phyloP scores from a whole-genome alignment of 805 yeast genomes.

The Yamadazyma phyllophila region DNA sequence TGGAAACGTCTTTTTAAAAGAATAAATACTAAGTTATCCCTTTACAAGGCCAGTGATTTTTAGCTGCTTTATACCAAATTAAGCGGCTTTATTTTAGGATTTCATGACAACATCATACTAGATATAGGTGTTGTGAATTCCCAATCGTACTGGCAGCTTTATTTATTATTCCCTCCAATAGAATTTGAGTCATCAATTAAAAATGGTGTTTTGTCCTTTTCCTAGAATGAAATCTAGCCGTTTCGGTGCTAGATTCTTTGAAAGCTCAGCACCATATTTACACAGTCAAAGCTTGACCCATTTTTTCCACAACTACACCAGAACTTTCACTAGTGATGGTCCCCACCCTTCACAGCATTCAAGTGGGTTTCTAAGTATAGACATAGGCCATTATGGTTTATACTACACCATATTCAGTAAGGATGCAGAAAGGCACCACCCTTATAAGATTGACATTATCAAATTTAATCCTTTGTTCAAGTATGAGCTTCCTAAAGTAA shows the following conservation, averaged over 20 bases:
- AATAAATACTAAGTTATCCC: conserved; percentile 2
- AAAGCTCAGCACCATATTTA: conserved; percentile 12
- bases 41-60: neutral
- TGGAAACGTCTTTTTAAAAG: neutral
- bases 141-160: neutral
- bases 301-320: conserved; percentile 10
- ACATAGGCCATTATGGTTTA: conserved; percentile 43
- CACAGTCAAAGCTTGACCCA: conserved; percentile 11
- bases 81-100: too few relatives aligned
- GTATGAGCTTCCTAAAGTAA: conserved; percentile 4
- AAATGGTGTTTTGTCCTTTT: conserved; percentile 9
- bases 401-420: conserved; percentile 39
- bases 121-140: neutral
- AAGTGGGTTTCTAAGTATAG: conserved; percentile 25
- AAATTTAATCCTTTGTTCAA: conserved; percentile 2
- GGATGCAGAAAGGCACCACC: conserved; percentile 20
- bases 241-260: conserved; percentile 12
- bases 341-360: conserved; percentile 22
- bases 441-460: conserved; percentile 3
- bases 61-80: too few relatives aligned
- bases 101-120: too few relatives aligned
- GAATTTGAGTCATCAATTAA: conserved; percentile 1
- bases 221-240: conserved; percentile 4
- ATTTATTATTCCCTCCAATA: neutral
- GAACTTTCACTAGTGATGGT: conserved; percentile 12